Base-by-base conservation (phyloP, 2,329 filamentous ascomycete genomes). In the Botrytis aclada region DNA sequence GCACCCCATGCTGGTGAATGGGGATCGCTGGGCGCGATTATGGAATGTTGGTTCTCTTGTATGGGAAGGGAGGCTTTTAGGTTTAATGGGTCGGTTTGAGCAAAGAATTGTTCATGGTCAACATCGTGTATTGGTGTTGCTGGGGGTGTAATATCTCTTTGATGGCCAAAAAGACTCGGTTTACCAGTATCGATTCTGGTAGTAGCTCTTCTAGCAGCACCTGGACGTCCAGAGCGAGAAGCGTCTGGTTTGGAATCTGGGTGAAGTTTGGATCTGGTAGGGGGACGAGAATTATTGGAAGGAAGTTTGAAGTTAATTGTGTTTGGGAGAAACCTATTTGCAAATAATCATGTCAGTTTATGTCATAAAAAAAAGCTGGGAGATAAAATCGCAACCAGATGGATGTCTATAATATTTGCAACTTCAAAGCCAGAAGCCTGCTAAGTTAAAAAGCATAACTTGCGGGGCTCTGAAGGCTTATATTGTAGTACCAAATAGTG, bases 261-360 rank as follows among this genome's bases (percentile, higher is more conserved):
- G 47, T 69, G 34, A 10, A 66, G 41, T 34, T 54, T 66, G 62
- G 39, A 60, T 61, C 51, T 29, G n/a, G 47, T 70, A 9, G 82
- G 83, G 9, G 64, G 64, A 25, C 64, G 64, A 69, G 85, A 84
- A 45, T 85, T 86, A 73, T 74, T 79, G 56, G 86, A 86, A 18
- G 89, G 88, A 72, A 93, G 86, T 77, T 91, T 90, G 82, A 98
- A 98, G 82, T 97, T 91, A 79, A 97, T 87, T 58, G 95, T 98
- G 82, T 97, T 95, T 47, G 95, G 95, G 51, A 98, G 88, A 81
- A 97, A 97, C 73, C 95, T 97, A 80, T 20, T 18, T 32, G 12
- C 41, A 41, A 34, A 43, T 12, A 22, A 32, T 25, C 6, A 34
- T 37, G 47, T 56, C 25, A 65, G 61, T 25, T 34, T 61, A 37